Base-by-base conservation (phyloP, 1,139 yeast species). In the Magnusiomyces ingens region DNA sequence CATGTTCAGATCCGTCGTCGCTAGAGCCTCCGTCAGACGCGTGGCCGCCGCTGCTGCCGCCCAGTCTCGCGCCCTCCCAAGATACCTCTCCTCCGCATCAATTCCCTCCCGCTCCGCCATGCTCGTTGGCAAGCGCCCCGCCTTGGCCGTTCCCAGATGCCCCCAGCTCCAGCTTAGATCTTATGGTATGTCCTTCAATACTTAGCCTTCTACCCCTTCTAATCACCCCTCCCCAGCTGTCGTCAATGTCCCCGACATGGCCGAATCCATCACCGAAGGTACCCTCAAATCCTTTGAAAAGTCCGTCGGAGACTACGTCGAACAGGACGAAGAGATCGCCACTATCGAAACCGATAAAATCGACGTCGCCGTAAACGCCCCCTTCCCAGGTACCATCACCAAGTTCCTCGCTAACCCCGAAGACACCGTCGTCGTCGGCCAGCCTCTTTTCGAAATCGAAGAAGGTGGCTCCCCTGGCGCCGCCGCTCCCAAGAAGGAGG, bases 341-440 rank as follows among this genome's bases (percentile, higher is more conserved):
- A 91, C 98, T 62, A 91, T 93, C 64, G 99, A 93, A 75, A 93
- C 99, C 53, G 99, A 93, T 72, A 94, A 94, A 78, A 90, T 94
- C 65, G 99, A 93, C 67, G 95, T 93, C 54, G 95, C 93, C 70
- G 98, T 93, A 59, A 93, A 90, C 71, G 84, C 99, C 15, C 99
- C 99, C 58, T 81, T 88, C 55, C 71, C 94, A 50, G 99, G 99
- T 75, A 89, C 91, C 57, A 78, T 93, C 66, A 83, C 85, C 53
- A 96, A 91, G 71, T 74, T 88, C 59, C 80, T 89, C 64, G 96
- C 85, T 60, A 75, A 76, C 52, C 87, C 90, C 50, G 99, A 93
- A 52, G 96, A 89, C 67, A 93, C 96, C 52, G 99, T 93, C 57
- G 88, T 85, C 66, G 99, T 94, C 59, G 99, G 98, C 58, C 98